These are phyloP conservation scores for Durusdinium trenchii DNA, from an alignment of 73 alveolate species.

Conservation along the genomic window DNA sequence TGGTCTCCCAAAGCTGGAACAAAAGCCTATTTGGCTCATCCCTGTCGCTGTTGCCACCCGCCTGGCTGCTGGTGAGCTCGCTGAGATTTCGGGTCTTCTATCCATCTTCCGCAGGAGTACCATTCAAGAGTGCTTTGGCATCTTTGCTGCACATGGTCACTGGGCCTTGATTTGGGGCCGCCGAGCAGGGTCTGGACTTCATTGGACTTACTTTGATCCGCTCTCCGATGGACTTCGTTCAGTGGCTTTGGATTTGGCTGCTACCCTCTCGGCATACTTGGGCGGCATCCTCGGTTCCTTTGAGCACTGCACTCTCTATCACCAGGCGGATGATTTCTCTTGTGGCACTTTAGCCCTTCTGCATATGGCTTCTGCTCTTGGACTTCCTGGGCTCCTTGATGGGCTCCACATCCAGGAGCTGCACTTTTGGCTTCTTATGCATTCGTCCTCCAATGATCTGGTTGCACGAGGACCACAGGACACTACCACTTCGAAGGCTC, in stretches of 20 bases:
- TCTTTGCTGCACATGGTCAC: too few species aligned
- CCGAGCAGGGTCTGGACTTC: background rate
- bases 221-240: background rate
- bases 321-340: background rate
- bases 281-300: background rate
- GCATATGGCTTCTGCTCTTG: background rate
- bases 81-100: too few species aligned
- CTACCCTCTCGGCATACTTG: background rate
- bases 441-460: background rate
- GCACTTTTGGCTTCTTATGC: background rate
- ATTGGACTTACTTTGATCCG: background rate
- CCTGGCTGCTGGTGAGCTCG: too few species aligned
- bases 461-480: background rate
- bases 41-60: too few species aligned
- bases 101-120: too few species aligned
- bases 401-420: background rate
- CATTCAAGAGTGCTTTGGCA: too few species aligned
- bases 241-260: background rate
- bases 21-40: too few species aligned
- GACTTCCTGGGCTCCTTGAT: background rate
- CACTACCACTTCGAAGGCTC: background rate
- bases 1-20: too few species aligned
- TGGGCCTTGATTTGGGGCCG: background rate
- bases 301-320: background rate
- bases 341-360: background rate